These are phyloP conservation scores for Mycena crocata DNA, from an alignment of 768 basidiomycete genomes.

Conservation along the genomic window DNA sequence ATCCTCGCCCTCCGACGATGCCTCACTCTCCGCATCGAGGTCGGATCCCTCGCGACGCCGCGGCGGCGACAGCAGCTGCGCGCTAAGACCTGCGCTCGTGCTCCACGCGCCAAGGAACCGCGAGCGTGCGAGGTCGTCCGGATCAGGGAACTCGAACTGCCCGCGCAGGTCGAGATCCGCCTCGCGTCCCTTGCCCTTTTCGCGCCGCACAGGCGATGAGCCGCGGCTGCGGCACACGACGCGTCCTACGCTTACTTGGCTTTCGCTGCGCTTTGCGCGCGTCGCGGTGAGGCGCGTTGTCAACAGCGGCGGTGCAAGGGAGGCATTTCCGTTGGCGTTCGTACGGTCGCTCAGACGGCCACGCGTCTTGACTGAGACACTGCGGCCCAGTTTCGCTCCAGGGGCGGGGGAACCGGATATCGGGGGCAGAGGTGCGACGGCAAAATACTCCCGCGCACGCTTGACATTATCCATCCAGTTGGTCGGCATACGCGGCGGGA, in stretches of 20 bases:
- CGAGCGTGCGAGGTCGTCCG: slow-evolving; percentile 24
- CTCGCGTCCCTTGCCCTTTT: slow-evolving; percentile 31
- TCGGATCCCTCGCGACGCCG: slow-evolving; percentile 14
- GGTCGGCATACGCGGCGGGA: slow-evolving; percentile 29
- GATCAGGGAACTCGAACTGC: slow-evolving; percentile 23
- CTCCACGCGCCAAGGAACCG: slow-evolving; percentile 29
- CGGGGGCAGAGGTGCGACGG: slow-evolving; percentile 6
- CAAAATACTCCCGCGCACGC: slow-evolving; percentile 33
- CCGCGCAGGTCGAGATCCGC: slow-evolving; percentile 31
- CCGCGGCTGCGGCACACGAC: slow-evolving; percentile 35
- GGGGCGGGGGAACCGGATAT: slow-evolving; percentile 16
- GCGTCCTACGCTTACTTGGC: slow-evolving; percentile 30
- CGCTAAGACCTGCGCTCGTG: background rate
- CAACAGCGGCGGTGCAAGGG: slow-evolving; percentile 21
- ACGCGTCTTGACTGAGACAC: slow-evolving; percentile 31
- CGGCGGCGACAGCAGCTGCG: slow-evolving; percentile 31
- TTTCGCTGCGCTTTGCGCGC: slow-evolving; percentile 32
- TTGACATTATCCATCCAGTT: slow-evolving; percentile 37
- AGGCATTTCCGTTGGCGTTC: slow-evolving; percentile 15
- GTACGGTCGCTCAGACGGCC: slow-evolving; percentile 35
- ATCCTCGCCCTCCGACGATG: slow-evolving; percentile 32
- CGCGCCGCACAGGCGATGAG: slow-evolving; percentile 32
- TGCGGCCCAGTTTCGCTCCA: slow-evolving; percentile 20
- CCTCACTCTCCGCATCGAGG: slow-evolving; percentile 29
- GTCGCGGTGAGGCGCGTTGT: slow-evolving; percentile 24